Evolutionary conservation across 495 filamentous ascomycete species (phyloP).

Genomic region (Glarea lozoyensis): DNA sequence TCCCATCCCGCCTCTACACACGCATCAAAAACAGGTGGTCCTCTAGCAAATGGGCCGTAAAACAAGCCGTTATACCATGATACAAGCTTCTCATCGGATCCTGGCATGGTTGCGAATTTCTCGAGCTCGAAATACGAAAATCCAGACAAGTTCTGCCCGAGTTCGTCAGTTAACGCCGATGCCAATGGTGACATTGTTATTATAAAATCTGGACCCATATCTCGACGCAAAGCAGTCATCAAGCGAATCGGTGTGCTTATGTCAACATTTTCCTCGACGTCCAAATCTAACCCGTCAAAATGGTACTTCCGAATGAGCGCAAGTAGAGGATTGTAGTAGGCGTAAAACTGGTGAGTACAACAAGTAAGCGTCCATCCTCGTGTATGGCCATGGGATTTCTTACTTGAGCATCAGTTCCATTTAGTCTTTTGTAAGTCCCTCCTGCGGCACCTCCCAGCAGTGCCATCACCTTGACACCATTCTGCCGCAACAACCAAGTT

Average conservation of each 20-base stretch:
- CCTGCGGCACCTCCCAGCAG: slow-evolving; percentile 32
- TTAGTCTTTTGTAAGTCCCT: slow-evolving; percentile 29
- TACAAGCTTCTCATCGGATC: slow-evolving; percentile 18
- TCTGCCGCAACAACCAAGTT: slow-evolving; percentile 29
- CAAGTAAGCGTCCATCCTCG: neutral
- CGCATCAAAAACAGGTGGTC: slow-evolving; percentile 25
- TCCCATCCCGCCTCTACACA: slow-evolving; percentile 31
- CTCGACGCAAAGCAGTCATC: slow-evolving; percentile 27
- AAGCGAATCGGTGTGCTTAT: slow-evolving; percentile 24
- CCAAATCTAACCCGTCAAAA: slow-evolving; percentile 34
- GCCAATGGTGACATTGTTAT: slow-evolving; percentile 35
- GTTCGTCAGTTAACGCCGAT: slow-evolving; percentile 27
- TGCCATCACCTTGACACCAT: slow-evolving; percentile 32
- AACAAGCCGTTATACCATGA: slow-evolving; percentile 37
- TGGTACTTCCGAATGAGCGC: slow-evolving; percentile 23
- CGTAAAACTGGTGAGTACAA: slow-evolving; percentile 23
- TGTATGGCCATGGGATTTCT: neutral
- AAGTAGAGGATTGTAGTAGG: slow-evolving; percentile 30
- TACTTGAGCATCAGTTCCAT: slow-evolving; percentile 24
- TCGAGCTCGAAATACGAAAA: slow-evolving; percentile 32
- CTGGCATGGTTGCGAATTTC: slow-evolving; percentile 17
- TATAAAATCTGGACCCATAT: slow-evolving; percentile 35
- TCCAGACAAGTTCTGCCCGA: slow-evolving; percentile 28
- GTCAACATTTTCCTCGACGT: slow-evolving; percentile 32
- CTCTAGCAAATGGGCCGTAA: slow-evolving; percentile 32